A percentile compares a stretch with the other conserved stretches of the same genome.
phyloP scores from a whole-genome alignment of 441 rosid species.

The Capsella rubella region DNA sequence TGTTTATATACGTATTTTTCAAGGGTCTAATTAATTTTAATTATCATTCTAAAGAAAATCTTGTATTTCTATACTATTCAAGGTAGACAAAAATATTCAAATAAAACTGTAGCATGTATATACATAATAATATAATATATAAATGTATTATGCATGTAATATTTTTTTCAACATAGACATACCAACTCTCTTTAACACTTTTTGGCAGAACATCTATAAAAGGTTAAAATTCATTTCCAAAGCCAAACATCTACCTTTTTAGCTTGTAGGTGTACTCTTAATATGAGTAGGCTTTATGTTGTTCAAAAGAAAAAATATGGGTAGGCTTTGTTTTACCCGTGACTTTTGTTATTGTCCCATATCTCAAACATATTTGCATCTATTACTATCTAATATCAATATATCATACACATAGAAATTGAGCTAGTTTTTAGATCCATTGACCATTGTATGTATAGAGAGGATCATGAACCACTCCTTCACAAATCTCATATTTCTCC shows the following conservation, averaged over 20 bases:
- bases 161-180: not conserved
- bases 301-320: not conserved
- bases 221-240: not conserved
- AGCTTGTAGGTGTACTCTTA: slow-evolving; percentile 13
- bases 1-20: not conserved
- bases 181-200: not conserved
- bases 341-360: slow-evolving; percentile 28
- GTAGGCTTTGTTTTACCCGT: slow-evolving; percentile 10
- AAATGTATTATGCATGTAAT: not conserved
- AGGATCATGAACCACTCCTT: not conserved
- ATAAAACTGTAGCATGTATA: not conserved
- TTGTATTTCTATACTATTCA: not conserved
- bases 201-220: slow-evolving; percentile 7
- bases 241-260: slow-evolving; percentile 10
- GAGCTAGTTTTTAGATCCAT: not conserved
- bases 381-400: not conserved
- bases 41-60: not conserved
- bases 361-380: slow-evolving; percentile 3
- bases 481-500: not conserved
- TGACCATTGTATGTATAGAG: not conserved
- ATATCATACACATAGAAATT: not conserved
- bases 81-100: not conserved
- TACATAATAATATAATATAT: not conserved
- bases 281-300: slow-evolving; percentile 1
- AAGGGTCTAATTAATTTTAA: not conserved